phyloP scores from a whole-genome alignment of 2,329 filamentous ascomycete species.

The Thielaviopsis musarum region DNA sequence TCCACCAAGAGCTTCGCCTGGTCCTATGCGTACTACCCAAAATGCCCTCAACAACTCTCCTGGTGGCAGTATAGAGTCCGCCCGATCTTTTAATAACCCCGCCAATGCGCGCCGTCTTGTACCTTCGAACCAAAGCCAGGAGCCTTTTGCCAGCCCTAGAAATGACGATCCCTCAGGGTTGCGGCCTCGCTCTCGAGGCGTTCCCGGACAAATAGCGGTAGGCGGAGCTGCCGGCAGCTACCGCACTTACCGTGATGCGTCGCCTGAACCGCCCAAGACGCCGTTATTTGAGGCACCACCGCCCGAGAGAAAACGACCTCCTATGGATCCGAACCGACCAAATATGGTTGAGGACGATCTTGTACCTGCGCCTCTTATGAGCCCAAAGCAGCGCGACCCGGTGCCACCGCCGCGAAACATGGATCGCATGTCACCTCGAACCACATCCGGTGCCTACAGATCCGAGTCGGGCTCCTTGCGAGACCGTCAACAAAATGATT shows the following conservation, averaged over 20 bases:
- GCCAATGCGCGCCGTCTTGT: conserved; percentile 30
- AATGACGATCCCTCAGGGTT: conserved; percentile 36
- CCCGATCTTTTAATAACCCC: conserved; percentile 23
- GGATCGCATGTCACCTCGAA: conserved; percentile 30
- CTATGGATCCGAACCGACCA: conserved; percentile 44
- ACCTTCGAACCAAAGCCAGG: conserved; percentile 38
- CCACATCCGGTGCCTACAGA: conserved; percentile 20
- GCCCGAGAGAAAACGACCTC: conserved; percentile 48
- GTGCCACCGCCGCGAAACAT: conserved; percentile 33
- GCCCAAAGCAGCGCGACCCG: conserved; percentile 29
- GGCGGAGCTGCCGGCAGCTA: conserved; percentile 15
- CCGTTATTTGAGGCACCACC: conserved; percentile 26
- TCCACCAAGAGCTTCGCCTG: conserved; percentile 23
- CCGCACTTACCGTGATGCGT: conserved; percentile 7
- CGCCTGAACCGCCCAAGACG: conserved; percentile 13
- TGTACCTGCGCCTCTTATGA: conserved; percentile 41
- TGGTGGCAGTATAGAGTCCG: conserved; percentile 34
- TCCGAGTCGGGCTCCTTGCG: conserved; percentile 13
- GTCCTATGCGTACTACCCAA: conserved; percentile 15
- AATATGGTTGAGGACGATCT: conserved; percentile 33
- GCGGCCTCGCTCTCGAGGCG: conserved; percentile 37
- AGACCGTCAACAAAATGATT: conserved; percentile 12
- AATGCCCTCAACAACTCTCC: conserved; percentile 25
- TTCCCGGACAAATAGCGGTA: conserved; percentile 21
- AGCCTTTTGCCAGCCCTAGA: conserved; percentile 29